phyloP scores from a whole-genome alignment of 208 protist species.

The Acanthamoeba healyi region DNA sequence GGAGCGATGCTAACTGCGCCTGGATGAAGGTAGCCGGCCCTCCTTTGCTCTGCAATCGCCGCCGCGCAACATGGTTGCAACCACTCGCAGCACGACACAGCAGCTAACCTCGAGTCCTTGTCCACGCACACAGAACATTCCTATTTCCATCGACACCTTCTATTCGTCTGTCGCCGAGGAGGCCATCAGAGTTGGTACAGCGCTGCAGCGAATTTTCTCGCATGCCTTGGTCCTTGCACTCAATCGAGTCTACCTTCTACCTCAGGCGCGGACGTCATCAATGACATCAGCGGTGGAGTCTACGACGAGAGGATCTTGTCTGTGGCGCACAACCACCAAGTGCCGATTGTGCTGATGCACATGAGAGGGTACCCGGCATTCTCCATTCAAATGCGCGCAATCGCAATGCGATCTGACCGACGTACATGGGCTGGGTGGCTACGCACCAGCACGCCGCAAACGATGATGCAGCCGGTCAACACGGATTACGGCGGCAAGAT shows the following conservation, averaged over 20 bases:
- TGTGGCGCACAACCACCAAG: constrained; percentile 72
- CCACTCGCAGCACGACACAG: no score
- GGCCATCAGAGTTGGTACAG: constrained; percentile 68
- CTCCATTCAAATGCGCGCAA: neutral
- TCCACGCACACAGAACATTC: neutral
- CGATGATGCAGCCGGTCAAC: constrained; percentile 56
- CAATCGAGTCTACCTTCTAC: no score
- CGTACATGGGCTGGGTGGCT: neutral
- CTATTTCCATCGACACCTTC: constrained; percentile 84
- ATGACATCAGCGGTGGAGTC: constrained; percentile 82
- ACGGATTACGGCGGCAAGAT: constrained; percentile 38
- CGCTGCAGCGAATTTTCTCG: no score
- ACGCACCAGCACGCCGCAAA: constrained; percentile 44
- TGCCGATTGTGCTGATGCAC: constrained; percentile 80
- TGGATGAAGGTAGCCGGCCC: constrained; percentile 23
- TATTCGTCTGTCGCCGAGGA: constrained; percentile 64
- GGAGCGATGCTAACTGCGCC: constrained; percentile 61
- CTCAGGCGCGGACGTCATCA: constrained; percentile 84
- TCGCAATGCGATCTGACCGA: no score
- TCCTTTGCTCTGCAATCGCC: no score
- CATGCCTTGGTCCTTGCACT: no score
- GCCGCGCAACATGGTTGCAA: no score
- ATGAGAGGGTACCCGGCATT: constrained; percentile 11
- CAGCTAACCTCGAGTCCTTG: no score
- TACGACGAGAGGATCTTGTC: constrained; percentile 79